Evolutionary conservation across 306 rosid species (phyloP).

Genomic region (Trifolium fragiferum): DNA sequence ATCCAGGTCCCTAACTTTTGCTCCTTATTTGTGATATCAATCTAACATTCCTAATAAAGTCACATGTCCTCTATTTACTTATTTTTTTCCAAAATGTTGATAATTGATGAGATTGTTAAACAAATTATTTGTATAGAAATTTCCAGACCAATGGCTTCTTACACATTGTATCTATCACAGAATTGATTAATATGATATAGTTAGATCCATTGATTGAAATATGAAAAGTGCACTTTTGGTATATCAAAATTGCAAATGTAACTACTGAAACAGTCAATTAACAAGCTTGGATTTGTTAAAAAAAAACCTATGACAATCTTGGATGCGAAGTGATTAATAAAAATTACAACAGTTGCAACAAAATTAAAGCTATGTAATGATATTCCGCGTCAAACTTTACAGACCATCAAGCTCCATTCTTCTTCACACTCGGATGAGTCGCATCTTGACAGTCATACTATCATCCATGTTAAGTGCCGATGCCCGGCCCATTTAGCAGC

Average conservation of each 20-base stretch:
- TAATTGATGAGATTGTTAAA: neutral
- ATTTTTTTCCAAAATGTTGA: no score
- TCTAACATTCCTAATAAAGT: no score
- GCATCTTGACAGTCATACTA: slow-evolving; percentile 46
- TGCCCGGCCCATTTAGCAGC: slow-evolving; percentile 96
- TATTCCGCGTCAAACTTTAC: slow-evolving; percentile 35
- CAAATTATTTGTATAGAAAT: no score
- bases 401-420: slow-evolving; percentile 26
- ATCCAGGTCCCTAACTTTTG: no score
- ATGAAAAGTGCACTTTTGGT: neutral
- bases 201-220: neutral
- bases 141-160: no score
- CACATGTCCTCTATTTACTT: no score
- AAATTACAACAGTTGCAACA: slow-evolving; percentile 24
- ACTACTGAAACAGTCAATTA: slow-evolving; percentile 1
- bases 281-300: slow-evolving; percentile 20
- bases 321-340: slow-evolving; percentile 24
- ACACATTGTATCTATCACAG: no score
- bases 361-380: slow-evolving; percentile 38
- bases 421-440: neutral
- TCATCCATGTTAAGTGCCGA: slow-evolving; percentile 94
- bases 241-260: slow-evolving; percentile 34
- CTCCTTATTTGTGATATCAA: no score
- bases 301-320: slow-evolving; percentile 7
- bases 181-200: no score